phyloP scores from a whole-genome alignment of 495 filamentous ascomycete species.

The Penicillium egyptiacum region DNA sequence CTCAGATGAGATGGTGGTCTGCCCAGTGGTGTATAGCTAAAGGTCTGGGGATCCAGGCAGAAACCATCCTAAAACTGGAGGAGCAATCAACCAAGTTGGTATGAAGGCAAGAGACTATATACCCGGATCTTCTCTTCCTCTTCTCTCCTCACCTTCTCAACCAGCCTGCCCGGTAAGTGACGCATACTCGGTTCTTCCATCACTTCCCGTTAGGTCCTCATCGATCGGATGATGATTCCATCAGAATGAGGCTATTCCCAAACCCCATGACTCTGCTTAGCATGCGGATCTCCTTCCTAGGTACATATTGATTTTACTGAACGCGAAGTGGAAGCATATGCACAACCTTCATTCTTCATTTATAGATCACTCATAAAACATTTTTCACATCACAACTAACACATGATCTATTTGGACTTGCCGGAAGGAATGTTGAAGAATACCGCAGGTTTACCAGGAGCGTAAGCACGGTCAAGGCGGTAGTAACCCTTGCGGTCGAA shows the following conservation, averaged over 20 bases:
- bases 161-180: no score
- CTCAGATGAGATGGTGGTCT: no score
- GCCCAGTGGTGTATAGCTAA: not conserved
- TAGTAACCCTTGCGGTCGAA: constrained; percentile 93
- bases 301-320: not conserved
- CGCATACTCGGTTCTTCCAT: no score
- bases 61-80: no score
- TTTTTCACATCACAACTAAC: constrained; percentile 5
- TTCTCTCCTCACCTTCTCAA: no score
- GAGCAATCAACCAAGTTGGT: not conserved
- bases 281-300: not conserved
- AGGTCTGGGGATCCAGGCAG: no score
- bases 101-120: not conserved
- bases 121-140: no score
- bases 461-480: constrained; percentile 65
- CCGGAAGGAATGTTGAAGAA: constrained; percentile 79
- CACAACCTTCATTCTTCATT: not conserved
- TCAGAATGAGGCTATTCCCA: not conserved
- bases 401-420: constrained; percentile 46
- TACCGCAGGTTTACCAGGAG: constrained; percentile 63
- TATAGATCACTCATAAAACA: constrained; percentile 10
- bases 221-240: no score
- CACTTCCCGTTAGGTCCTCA: no score
- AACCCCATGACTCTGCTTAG: not conserved
- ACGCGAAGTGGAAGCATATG: not conserved